These are phyloP conservation scores for Calonectria multiphialidica DNA, from an alignment of 2,329 filamentous ascomycete species.

Conservation along the genomic window DNA sequence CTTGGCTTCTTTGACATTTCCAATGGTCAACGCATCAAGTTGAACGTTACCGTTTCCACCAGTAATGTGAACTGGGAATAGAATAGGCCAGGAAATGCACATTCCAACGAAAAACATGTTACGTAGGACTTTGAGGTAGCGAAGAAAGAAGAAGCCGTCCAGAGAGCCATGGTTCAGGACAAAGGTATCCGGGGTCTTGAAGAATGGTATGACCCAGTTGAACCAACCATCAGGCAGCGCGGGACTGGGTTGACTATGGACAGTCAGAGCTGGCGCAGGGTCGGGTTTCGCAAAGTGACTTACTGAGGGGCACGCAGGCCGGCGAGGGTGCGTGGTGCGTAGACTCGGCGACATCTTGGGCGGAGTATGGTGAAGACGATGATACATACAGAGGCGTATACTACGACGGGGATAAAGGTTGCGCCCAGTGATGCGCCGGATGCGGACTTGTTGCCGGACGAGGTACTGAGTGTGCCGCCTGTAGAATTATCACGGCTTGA, in stretches of 20 bases:
- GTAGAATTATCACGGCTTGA: slow-evolving; percentile 49
- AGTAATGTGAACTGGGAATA: slow-evolving; percentile 89
- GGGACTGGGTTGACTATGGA: slow-evolving; percentile 67
- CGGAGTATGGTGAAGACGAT: slow-evolving; percentile 63
- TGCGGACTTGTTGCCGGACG: slow-evolving; percentile 48
- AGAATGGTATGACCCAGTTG: slow-evolving; percentile 77
- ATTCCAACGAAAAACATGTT: slow-evolving; percentile 88
- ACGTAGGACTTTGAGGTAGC: slow-evolving; percentile 77
- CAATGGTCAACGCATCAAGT: slow-evolving; percentile 83
- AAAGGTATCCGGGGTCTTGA: slow-evolving; percentile 78
- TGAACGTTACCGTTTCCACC: slow-evolving; percentile 75
- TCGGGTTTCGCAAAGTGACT: slow-evolving; percentile 40
- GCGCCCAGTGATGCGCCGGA: slow-evolving; percentile 55
- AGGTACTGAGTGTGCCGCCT: slow-evolving; percentile 50
- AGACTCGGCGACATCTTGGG: slow-evolving; percentile 63
- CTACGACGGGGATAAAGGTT: slow-evolving; percentile 66
- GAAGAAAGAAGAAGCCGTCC: slow-evolving; percentile 91
- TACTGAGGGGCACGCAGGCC: slow-evolving; percentile 60
- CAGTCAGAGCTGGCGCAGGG: not conserved
- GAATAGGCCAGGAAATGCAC: slow-evolving; percentile 85
- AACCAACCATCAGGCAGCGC: slow-evolving; percentile 70
- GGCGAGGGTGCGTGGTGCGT: slow-evolving; percentile 65
- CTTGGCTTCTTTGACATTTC: slow-evolving; percentile 73
- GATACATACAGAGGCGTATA: slow-evolving; percentile 64
- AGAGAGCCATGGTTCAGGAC: slow-evolving; percentile 92